Evolutionary conservation across 805 yeast species (phyloP).

Genomic region (Barnettozyma botsteinii): DNA sequence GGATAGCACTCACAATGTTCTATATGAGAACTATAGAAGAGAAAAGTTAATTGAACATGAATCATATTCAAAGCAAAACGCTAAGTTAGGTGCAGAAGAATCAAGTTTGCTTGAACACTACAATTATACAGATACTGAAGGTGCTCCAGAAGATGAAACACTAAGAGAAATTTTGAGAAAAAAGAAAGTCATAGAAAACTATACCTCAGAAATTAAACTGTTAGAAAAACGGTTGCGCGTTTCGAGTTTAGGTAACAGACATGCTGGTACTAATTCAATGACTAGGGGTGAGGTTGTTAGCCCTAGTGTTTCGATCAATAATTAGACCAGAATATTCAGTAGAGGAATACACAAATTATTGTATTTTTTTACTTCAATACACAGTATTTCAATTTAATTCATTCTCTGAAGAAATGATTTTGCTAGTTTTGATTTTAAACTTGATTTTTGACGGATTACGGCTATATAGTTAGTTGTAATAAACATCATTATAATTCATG

Average conservation of each 20-base stretch:
- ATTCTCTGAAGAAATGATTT: no score
- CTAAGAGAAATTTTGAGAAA: slow-evolving; percentile 17
- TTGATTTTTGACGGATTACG: no score
- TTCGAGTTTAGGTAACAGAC: neutral
- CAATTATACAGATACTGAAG: neutral
- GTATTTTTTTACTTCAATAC: no score
- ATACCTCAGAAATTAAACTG: slow-evolving; percentile 14
- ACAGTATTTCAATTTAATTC: no score
- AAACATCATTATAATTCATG: no score
- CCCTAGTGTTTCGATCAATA: no score
- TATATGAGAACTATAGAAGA: slow-evolving; percentile 79
- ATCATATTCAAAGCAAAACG: neutral
- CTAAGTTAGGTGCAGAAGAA: slow-evolving; percentile 2
- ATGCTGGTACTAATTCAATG: neutral
- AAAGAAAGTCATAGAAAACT: slow-evolving; percentile 16
- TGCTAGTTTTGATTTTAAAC: no score
- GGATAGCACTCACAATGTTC: slow-evolving; percentile 67
- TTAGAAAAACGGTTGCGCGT: slow-evolving; percentile 16
- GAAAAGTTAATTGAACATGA: slow-evolving; percentile 42
- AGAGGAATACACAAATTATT: no score
- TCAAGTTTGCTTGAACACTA: slow-evolving; percentile 4
- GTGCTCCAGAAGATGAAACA: slow-evolving; percentile 7
- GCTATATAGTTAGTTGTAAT: no score
- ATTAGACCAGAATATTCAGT: no score
- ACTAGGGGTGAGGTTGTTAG: no score